Evolutionary conservation across 164 flowering plant genomes (phyloP).

Genomic region (Macadamia tetraphylla): DNA sequence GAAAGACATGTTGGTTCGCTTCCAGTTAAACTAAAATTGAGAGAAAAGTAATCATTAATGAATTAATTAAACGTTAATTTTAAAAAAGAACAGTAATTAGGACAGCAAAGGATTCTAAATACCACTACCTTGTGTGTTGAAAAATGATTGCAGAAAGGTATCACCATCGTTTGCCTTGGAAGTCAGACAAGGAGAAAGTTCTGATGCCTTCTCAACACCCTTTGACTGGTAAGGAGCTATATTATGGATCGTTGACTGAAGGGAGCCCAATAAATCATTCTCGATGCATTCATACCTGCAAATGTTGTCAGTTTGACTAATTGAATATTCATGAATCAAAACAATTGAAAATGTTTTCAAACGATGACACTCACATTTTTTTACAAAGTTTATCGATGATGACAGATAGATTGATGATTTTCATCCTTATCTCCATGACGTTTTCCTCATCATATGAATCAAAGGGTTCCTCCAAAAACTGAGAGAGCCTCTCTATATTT

Average conservation of each 20-base stretch:
- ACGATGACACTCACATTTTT: constrained; percentile 37
- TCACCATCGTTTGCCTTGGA: constrained; percentile 6
- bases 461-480: constrained; percentile 37
- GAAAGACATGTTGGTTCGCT: constrained; percentile 16
- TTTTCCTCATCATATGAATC: constrained; percentile 23
- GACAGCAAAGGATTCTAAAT: neutral
- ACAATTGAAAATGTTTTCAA: neutral
- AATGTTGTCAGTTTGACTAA: neutral
- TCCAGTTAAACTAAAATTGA: constrained; percentile 14
- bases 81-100: neutral
- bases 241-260: constrained; percentile 37
- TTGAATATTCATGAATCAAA: neutral
- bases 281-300: constrained; percentile 90
- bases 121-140: constrained; percentile 12
- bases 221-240: constrained; percentile 75
- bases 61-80: neutral
- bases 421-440: constrained; percentile 36
- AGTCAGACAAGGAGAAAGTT: constrained; percentile 25
- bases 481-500: constrained; percentile 52
- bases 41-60: constrained; percentile 4
- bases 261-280: constrained; percentile 62
- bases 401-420: constrained; percentile 38
- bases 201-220: constrained; percentile 65
- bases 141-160: constrained; percentile 5
- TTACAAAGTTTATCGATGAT: constrained; percentile 38